Percentiles rank a stretch among this genome's conserved stretches.
Evolutionary conservation across 768 basidiomycete species (phyloP).

Genomic region (Kwoniella heveanensis): DNA sequence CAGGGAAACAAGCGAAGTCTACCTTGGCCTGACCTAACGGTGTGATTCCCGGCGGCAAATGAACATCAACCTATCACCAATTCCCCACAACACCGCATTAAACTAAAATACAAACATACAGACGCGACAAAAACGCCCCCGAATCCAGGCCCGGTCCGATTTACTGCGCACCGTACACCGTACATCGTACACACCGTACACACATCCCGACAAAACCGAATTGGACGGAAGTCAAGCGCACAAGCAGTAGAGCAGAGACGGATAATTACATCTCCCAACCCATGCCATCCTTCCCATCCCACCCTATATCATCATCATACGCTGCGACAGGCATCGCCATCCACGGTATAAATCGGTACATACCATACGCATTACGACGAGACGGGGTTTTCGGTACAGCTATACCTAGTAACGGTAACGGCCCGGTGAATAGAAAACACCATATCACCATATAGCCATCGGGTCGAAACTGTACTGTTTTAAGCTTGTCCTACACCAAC

Average conservation of each 20-base stretch:
- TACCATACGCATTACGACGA: neutral
- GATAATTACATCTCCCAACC: neutral
- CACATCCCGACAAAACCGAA: neutral
- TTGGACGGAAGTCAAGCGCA: neutral
- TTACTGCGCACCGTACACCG: neutral
- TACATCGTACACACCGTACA: neutral
- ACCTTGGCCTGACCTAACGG: neutral
- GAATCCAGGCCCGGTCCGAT: neutral
- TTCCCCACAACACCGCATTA: neutral
- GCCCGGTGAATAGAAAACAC: constrained; percentile 1
- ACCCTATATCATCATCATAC: neutral
- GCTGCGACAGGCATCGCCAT: too few relatives aligned
- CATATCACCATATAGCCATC: neutral
- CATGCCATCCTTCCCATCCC: neutral
- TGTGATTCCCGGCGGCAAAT: neutral
- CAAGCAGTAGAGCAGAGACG: neutral
- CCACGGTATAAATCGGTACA: too few relatives aligned
- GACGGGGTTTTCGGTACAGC: neutral
- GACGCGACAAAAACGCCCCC: neutral
- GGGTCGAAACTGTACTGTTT: constrained; percentile 3
- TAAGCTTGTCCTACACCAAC: neutral
- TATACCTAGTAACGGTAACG: constrained; percentile 1
- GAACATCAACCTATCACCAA: too few relatives aligned
- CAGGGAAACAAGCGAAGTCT: neutral
- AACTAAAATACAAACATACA: neutral